Evolutionary conservation across 2,329 filamentous ascomycete species (phyloP), one percentile per base, ranked within the genome.

Genomic region (Phaeosphaeriaceae sp.): DNA sequence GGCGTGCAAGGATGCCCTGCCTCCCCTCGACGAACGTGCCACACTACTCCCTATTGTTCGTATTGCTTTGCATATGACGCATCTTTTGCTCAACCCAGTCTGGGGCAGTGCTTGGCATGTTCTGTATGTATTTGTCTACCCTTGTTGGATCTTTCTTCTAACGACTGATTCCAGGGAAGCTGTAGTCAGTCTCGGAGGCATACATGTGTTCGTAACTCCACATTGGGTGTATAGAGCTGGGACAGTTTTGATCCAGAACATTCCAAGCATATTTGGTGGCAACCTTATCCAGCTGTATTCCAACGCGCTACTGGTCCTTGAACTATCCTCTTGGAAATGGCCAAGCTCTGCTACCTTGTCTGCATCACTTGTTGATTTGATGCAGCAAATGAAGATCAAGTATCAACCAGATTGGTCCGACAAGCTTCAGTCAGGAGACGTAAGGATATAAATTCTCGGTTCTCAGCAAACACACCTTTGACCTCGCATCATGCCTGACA

Each of bases 171-270:
- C 58, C 5, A 61, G 74, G 41, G 74, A 76, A 52, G 68, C 70
- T 22, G 74, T 75, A 11, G 72, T 76, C 5, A 66, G 67, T 41
- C 57, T 62, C 2, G 73, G 72, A 10, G 65, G 66, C 47, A 67
- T 75, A 7, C 72, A 76, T 58, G 67, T 67, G 4, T 76, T 70
- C 41, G 53, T 73, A 7, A 76, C 74, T 1, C 74, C 74, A 15
- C 72, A 76, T 53, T 76, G 74, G 74, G 73, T 76, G 1, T 76
- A 74, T 54, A 66, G 68, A 48, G 73, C 74, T 9, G 72, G 68
- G 2, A 72, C 69, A 0, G 66, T 75, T 3, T 54, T 76, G 22
- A 69, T 76, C 24, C 68, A 76, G 31, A 72, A 71, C 52, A 72
- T 76, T 51, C 66, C 69, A 4, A 48, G 61, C 6, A 69, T 76